Evolutionary conservation across 768 basidiomycete genomes (phyloP), one percentile per base, ranked within the genome.

Genomic region (Collybia mongolica): DNA sequence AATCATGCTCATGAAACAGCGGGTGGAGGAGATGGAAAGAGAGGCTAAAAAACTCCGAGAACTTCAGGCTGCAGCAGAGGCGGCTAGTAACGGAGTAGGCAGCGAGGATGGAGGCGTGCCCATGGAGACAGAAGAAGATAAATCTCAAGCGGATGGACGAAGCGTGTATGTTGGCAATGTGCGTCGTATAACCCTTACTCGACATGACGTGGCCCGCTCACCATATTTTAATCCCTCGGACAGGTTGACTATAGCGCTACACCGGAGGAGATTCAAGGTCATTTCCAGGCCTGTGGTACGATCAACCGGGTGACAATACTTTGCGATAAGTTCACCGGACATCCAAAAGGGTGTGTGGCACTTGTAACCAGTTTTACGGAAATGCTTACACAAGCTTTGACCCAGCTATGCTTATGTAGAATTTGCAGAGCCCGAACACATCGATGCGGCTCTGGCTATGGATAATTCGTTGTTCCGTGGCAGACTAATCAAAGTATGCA

Each of bases 241-340:
- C 54, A 99, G 97, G 97, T 99, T 50, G 97, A 99, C 74, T 99
- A 98, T 67, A 80, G 85, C 46, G 89, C 96, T 9, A 97, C 97
- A 14, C 97, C 97, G 15, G 97, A 98, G 70, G 97, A 99, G 66
- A 94, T 99, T 44, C 97, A 98, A 73, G 84, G 79, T 15, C 96
- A 98, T 68, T 99, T 99, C 73, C 90, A 94, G 66, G 87, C 95
- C 14, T 98, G 95, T 64, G 97, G 97, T 5, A 93, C 90, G 14
- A 99, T 99, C 70, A 99, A 99, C 73, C 84, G 97, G 60, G 94
- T 99, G 38, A 99, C 97, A 0, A 99, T 99, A 63, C 84, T 99
- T 23, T 98, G 96, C 69, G 97, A 99, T 81, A 98, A 98, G 74
- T 98, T 96, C 70, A 98, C 96, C 19, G 97, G 97, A 42, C 95